Evolutionary conservation across 1,284 basidiomycete species (phyloP), one percentile per base, ranked within the genome.

Genomic region (Cutaneotrichosporon dermatis): DNA sequence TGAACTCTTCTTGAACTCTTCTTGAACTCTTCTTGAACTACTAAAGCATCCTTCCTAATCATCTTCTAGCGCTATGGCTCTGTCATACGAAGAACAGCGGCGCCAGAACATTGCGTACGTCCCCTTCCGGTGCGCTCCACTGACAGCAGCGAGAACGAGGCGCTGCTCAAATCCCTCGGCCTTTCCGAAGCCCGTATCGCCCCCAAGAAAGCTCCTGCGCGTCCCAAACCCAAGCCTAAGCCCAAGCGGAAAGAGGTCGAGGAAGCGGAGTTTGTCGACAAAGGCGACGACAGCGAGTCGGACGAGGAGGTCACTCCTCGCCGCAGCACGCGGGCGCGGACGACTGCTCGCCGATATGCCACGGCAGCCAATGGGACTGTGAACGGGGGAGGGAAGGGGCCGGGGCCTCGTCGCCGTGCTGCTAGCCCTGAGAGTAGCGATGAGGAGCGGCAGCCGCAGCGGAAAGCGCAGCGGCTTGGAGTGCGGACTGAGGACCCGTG

Each of bases 401-500:
- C 8, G 51, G 48, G 36, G 43, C 34, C 12, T 15, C 50, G 50
- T 37, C 46, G 15, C 9, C 50, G 50, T 10, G 50, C 50, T 7
- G 37, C 39, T 15, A 51, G 39, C 11, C n/a, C 43, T 25, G 51
- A 15, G 12, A 37, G 25, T 13, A 43, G 35, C 25, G 59, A 57
- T 7, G 64, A 64, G 16, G 64, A 61, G 8, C 33, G 34, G 6
- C 40, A 58, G 36, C 58, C 45, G 11, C 52, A 63, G 63, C 63
- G 72, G 37, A 66, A 66, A 6, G 66, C 67, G 3, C 61, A 69
- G 53, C 63, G 54, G 8, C 57, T 75, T 12, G 69, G 72, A 6
- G 52, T 63, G 12, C 62, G 72, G 35, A 66, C 63, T 2, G 64
- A 72, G 34, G 62, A 75, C 55, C 73, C 73, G 69, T 72, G n/a